Conservation (phyloP, 306 rosid genomes). For the Quercus ilex region DNA sequence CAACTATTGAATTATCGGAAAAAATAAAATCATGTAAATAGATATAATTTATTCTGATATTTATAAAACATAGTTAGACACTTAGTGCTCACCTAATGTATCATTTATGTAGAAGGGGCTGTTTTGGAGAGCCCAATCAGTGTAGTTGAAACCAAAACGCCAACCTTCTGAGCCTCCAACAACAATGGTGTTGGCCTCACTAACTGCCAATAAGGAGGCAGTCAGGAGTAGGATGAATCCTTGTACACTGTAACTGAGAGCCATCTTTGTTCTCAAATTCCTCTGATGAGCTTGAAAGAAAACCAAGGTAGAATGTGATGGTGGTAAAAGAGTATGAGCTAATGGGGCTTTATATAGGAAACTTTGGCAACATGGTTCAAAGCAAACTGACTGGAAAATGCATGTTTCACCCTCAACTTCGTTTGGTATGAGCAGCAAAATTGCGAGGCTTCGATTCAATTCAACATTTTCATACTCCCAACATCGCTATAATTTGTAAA, state of each 20-base stretch:
- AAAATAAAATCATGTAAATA: too few species aligned
- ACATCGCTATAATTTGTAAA: too few species aligned
- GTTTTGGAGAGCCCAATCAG: slow-evolving; percentile 51
- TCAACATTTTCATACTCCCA: neutral
- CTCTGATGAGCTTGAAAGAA: too few species aligned
- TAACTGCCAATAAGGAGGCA: slow-evolving; percentile 11
- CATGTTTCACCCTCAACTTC: too few species aligned
- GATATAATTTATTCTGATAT: too few species aligned
- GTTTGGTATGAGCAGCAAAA: neutral
- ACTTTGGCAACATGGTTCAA: neutral
- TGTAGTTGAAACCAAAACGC: slow-evolving; percentile 63
- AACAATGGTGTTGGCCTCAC: slow-evolving; percentile 37
- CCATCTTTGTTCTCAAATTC: slow-evolving; percentile 14
- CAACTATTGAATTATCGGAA: too few species aligned
- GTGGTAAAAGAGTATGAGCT: too few species aligned
- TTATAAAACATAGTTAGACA: too few species aligned
- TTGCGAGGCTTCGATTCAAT: neutral
- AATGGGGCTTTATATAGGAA: too few species aligned
- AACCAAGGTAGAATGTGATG: too few species aligned
- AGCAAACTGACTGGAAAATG: neutral
- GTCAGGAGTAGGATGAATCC: slow-evolving; percentile 30
- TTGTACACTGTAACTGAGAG: slow-evolving; percentile 2
- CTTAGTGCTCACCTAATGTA: slow-evolving; percentile 30
- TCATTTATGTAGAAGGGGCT: slow-evolving; percentile 62
- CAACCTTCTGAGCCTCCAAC: slow-evolving; percentile 74